These are phyloP conservation scores for Wickerhamomyces bisporus DNA, from an alignment of 805 yeast genomes.

Conservation along the genomic window DNA sequence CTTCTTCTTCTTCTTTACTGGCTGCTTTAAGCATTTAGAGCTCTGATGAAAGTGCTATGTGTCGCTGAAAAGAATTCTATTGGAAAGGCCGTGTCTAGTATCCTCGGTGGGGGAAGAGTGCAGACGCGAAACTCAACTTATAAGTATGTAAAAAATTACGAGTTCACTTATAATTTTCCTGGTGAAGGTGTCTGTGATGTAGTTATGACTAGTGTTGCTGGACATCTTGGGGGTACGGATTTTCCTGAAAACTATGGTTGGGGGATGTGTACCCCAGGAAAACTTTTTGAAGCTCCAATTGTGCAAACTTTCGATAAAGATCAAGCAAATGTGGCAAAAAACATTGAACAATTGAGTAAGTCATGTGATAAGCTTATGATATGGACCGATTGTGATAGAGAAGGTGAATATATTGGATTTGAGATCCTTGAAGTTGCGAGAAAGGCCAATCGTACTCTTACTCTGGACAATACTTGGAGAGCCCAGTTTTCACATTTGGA, in stretches of 20 bases:
- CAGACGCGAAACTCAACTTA: constrained; percentile 42
- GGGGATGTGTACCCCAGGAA: constrained; percentile 61
- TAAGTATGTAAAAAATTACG: constrained; percentile 74
- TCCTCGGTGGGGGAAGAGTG: constrained; percentile 69
- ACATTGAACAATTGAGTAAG: constrained; percentile 63
- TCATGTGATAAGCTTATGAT: constrained; percentile 65
- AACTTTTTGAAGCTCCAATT: constrained; percentile 69
- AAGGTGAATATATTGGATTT: constrained; percentile 89
- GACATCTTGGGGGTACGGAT: constrained; percentile 68
- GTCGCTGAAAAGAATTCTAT: constrained; percentile 98
- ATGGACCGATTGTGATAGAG: constrained; percentile 99
- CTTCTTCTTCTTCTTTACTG: neutral
- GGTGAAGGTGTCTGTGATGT: constrained; percentile 63
- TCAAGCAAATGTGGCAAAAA: constrained; percentile 48
- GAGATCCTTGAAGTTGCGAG: constrained; percentile 73
- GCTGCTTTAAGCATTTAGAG: neutral
- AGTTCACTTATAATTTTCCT: constrained; percentile 64
- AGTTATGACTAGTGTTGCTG: constrained; percentile 89
- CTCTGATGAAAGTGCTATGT: constrained; percentile 68
- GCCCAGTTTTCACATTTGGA: constrained; percentile 89
- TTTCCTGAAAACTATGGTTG: constrained; percentile 59
- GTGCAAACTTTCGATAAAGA: constrained; percentile 34
- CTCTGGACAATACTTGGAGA: constrained; percentile 50
- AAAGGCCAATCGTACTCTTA: constrained; percentile 39
- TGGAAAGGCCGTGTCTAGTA: constrained; percentile 73